Conservation (phyloP, 257 asterid species). For the Solanum appendiculatum region DNA sequence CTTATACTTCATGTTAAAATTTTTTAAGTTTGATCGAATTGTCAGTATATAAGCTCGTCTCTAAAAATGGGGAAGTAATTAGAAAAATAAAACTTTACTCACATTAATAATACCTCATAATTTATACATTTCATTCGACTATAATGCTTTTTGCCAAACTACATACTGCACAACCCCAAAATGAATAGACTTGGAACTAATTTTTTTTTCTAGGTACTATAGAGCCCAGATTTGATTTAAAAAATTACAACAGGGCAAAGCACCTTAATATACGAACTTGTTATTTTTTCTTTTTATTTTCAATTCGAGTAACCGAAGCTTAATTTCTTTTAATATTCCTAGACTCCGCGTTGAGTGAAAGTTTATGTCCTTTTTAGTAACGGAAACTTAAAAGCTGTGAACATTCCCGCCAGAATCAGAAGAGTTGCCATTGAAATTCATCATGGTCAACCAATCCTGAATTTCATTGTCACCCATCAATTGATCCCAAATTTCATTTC, state of each 20-base stretch:
- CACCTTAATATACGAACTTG: neutral
- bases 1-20: neutral
- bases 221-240: neutral
- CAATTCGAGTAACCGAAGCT: neutral
- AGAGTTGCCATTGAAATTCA: constrained; percentile 50
- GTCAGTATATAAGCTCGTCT: neutral
- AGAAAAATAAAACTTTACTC: neutral
- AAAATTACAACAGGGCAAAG: neutral
- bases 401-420: constrained; percentile 49
- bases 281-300: neutral
- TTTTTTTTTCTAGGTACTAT: neutral
- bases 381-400: neutral
- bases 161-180: neutral
- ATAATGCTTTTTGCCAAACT: neutral
- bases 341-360: accelerated
- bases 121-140: neutral
- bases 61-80: neutral
- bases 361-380: too few relatives aligned
- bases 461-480: constrained; percentile 38
- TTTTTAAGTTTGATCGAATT: neutral
- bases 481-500: neutral
- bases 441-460: constrained; percentile 47
- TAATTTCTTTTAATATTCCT: neutral
- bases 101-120: neutral
- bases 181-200: neutral